A percentile compares a stretch with the other conserved stretches of the same genome.
phyloP scores from a whole-genome alignment of 305 asterid species.

The Fraxinus sp. region DNA sequence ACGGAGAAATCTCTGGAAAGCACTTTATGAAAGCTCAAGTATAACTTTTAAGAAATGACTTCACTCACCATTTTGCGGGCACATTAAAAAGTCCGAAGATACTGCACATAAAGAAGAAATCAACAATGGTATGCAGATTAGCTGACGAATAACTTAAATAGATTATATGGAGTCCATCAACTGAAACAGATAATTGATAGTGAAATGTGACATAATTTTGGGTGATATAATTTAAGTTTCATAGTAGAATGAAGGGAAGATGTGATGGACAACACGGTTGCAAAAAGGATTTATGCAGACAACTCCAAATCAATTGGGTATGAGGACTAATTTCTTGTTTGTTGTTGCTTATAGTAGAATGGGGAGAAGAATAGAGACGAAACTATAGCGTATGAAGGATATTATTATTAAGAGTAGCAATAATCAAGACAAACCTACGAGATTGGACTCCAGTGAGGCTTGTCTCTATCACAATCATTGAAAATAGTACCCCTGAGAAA shows the following conservation, averaged over 20 bases:
- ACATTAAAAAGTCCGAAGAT: conserved; percentile 92
- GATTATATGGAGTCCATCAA: conserved; percentile 9
- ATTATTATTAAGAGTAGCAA: conserved; percentile 9
- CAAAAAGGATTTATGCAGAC: neutral
- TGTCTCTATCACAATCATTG: conserved; percentile 98
- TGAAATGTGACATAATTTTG: neutral
- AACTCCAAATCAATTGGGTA: neutral
- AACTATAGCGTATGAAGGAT: neutral
- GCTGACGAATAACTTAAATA: neutral
- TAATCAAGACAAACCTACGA: conserved; percentile 60
- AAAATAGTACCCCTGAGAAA: conserved; percentile 88
- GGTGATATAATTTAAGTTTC: conserved; percentile 1
- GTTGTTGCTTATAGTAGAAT: neutral
- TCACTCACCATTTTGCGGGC: conserved; percentile 79
- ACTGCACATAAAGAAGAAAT: conserved; percentile 43
- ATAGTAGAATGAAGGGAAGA: neutral
- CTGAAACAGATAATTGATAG: conserved; percentile 3
- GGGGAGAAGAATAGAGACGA: neutral
- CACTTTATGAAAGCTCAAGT: conserved; percentile 19
- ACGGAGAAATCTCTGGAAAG: conserved; percentile 8
- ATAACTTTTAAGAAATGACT: conserved; percentile 7
- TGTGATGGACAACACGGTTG: neutral
- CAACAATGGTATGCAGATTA: conserved; percentile 27
- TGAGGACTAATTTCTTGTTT: neutral
- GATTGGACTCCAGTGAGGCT: conserved; percentile 83